Evolutionary conservation across 1,284 basidiomycete genomes (phyloP), one percentile per base, ranked within the genome.

Genomic region (Trichosporon coremiiforme): DNA sequence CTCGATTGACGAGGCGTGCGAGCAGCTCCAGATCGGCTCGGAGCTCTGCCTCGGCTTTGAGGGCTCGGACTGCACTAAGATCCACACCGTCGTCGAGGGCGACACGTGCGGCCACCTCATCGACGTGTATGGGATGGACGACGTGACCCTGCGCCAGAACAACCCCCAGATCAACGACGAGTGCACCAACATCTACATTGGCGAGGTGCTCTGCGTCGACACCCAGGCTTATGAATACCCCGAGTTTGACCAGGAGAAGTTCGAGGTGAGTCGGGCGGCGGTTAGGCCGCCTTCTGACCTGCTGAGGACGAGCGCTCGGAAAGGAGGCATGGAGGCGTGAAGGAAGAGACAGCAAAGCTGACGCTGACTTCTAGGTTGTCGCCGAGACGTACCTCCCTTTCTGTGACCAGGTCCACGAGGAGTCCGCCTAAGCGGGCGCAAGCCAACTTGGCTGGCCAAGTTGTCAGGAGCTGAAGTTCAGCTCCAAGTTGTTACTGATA

Each of bases 141-240:
- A 76, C 70, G 75, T 76, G 36, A 79, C 80, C 2, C 77, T 85
- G 29, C 80, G 75, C 75, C 38, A 75, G 66, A 85, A 85, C 80
- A 85, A 85, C 77, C 83, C 82, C 47, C 80, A 83, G 75, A 83
- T 85, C 74, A 75, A 83, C 75, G 74, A 67, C 17, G 70, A 70
- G 13, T 85, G 84, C 77, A 76, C 78, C 66, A 84, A 84, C 79
- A 80, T 84, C 71, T 85, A 85, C 77, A 75, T 83, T 66, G 83
- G 83, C 55, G 82, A 85, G 77, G 82, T 84, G 68, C 81, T 85
- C 64, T 85, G 84, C 67, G 81, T 84, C 73, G 79, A 83, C 71
- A 80, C 79, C 4, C 71, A 74, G 36, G 35, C 68, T 12, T 83
- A 74, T 74, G 57, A 75, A 31, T 84, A 84, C 78, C 80, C 82